phyloP scores from a whole-genome alignment of 2,329 filamentous ascomycete genomes.

The Penicillium vulpinum region DNA sequence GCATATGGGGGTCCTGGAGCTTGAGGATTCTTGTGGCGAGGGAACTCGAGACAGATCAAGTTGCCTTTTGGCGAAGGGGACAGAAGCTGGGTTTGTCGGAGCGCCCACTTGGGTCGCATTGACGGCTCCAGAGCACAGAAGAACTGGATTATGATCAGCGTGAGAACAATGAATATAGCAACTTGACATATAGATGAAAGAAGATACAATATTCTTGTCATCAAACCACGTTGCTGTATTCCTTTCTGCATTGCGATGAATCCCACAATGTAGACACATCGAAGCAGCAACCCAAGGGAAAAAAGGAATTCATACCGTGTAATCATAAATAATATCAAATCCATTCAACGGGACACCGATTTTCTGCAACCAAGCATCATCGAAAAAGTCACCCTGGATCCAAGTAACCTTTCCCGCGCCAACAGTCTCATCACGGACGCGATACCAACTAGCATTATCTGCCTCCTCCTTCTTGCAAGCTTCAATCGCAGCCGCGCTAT shows the following conservation, averaged over 20 bases:
- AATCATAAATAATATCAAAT: constrained; percentile 61
- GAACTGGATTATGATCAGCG: constrained; percentile 48
- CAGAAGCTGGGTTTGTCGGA: constrained; percentile 56
- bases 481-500: constrained; percentile 53
- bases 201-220: neutral
- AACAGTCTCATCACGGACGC: constrained; percentile 34
- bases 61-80: constrained; percentile 48
- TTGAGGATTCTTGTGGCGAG: constrained; percentile 66
- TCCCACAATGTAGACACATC: neutral
- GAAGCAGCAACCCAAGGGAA: constrained; percentile 1
- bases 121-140: constrained; percentile 59
- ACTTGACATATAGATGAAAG: neutral
- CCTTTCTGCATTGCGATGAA: neutral
- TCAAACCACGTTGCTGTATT: neutral
- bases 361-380: constrained; percentile 43
- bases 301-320: constrained; percentile 51
- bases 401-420: constrained; percentile 44
- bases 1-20: constrained; percentile 72
- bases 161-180: neutral
- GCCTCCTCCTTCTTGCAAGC: constrained; percentile 39
- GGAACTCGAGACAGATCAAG: constrained; percentile 73
- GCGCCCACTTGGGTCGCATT: constrained; percentile 59
- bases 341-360: constrained; percentile 34
- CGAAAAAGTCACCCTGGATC: constrained; percentile 49
- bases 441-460: constrained; percentile 37